Evolutionary conservation across 2,329 filamentous ascomycete species (phyloP), one percentile per base, ranked within the genome.

Genomic region (Cucurbitaria berberidis): DNA sequence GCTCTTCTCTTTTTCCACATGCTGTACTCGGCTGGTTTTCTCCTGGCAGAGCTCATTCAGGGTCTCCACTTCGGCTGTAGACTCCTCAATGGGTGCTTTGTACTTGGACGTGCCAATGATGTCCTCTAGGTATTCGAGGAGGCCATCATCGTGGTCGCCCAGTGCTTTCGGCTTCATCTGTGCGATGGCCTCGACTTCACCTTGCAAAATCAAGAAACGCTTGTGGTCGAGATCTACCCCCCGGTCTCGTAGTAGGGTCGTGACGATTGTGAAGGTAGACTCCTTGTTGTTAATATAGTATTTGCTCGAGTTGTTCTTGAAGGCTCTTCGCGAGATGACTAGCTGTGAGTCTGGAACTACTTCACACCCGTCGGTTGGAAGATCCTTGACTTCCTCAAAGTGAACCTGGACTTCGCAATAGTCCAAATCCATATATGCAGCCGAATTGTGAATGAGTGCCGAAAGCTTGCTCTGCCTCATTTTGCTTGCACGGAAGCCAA

Each of bases 391-490:
- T 76, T 98, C 92, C 63, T 96, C 88, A 72, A 99, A 99, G 73
- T 97, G 91, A 3, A 99, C 96, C 50, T 96, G 90, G 10, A 99
- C 95, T 74, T 99, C 96, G 71, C 95, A 99, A 69, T 88, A 87
- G 42, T 96, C 90, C 18, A 99, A 78, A 66, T 97, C 85, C 0
- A 92, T 92, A 64, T 89, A 86, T 50, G 90, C 85, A 0, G 92
- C 93, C 11, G 95, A 98, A 74, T 98, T 99, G 78, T 99, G 95
- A 63, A 99, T 99, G 43, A 99, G 80, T 3, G 95, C 95, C 1
- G 95, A 99, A 42, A 99, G 92, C 78, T 99, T 99, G 69, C 95
- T 95, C 75, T 99, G 95, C 69, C 95, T 86, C 95, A 99, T 99
- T 78, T 99, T 99, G 82, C 93, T 98, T 36, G 95, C 95, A 55